These are phyloP conservation scores for Ustilago cynodontis DNA, from an alignment of 1,284 basidiomycete genomes.

Conservation along the genomic window DNA sequence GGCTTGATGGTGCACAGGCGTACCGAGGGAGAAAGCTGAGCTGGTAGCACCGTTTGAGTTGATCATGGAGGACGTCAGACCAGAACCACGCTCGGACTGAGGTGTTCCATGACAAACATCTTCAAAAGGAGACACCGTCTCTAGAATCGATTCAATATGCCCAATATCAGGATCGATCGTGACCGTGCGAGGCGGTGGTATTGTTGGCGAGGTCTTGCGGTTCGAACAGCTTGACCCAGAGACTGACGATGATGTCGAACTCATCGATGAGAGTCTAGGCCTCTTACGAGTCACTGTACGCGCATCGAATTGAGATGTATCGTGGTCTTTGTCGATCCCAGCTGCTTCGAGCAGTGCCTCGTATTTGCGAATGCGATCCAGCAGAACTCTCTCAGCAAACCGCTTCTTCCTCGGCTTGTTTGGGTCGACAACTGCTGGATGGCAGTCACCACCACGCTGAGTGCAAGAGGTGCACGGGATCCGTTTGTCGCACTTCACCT, in stretches of 20 bases:
- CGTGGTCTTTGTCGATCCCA: conserved; percentile 9
- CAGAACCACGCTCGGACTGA: too few relatives aligned
- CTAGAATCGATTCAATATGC: conserved; percentile 17
- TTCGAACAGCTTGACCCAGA: too few relatives aligned
- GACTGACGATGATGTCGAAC: too few relatives aligned
- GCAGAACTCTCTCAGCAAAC: conserved; percentile 17
- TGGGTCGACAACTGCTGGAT: conserved; percentile 13
- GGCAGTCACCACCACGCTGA: conserved; percentile 18
- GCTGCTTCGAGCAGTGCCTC: conserved; percentile 9
- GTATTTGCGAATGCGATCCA: conserved; percentile 25
- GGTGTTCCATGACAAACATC: too few relatives aligned
- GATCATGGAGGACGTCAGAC: too few relatives aligned
- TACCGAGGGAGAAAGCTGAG: too few relatives aligned
- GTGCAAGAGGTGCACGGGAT: conserved; percentile 15
- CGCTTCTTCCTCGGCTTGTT: conserved; percentile 21
- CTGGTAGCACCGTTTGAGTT: too few relatives aligned
- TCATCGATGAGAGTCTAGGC: too few relatives aligned
- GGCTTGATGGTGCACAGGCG: too few relatives aligned
- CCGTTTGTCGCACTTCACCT: conserved; percentile 28
- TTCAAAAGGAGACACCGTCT: conserved; percentile 4
- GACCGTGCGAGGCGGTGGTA: neutral
- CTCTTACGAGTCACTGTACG: too few relatives aligned
- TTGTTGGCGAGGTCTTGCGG: too few relatives aligned
- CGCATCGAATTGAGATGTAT: neutral
- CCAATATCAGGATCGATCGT: conserved; percentile 20